Base-by-base conservation (phyloP, 1,284 basidiomycete species). In the Moniliella sp. region DNA sequence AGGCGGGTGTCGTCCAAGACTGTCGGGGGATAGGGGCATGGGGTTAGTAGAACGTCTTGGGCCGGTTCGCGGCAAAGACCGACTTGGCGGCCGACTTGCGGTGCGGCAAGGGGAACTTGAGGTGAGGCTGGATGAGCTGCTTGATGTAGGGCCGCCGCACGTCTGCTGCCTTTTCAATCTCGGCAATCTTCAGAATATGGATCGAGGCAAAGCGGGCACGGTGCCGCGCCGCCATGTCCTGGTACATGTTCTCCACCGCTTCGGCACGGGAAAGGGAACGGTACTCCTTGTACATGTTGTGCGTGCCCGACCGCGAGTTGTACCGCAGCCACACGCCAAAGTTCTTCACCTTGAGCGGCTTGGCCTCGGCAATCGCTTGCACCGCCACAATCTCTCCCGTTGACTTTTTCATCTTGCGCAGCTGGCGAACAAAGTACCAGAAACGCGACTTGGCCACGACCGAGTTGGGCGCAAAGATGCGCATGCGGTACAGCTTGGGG, bases 241-340 rank as follows among this genome's bases (percentile, higher is more conserved):
- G 88, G 75, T 97, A 97, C 65, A 94, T 69, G 54, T 76, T 70
- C 72, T 82, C 84, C 62, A 94, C 91, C 43, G 91, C 88, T 64
- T 83, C 86, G 40, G 82, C 77, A 50, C 91, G 78, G 53, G 72
- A 74, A 50, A 97, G 75, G 53, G 91, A 86, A 61, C 86, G 82
- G 79, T 81, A 94, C 71, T 97, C 88, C 65, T 71, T 70, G 68
- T 70, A 69, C 68, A 70, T 69, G 51, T 59, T 59, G 56, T 59
- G 56, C 10, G 56, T 59, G 34, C 56, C 56, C 25, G 56, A 57
- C 33, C 56, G 56, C 35, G 56, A 59, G 54, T 59, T 88, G 69
- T 97, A 97, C 54, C 91, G 81, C 64, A 97, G 68, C 88, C 88
- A 97, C 68, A 97, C 81, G 57, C 86, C 91, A 62, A 97, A 94